phyloP scores from a whole-genome alignment of 805 yeast genomes.

The Barnettozyma populi region DNA sequence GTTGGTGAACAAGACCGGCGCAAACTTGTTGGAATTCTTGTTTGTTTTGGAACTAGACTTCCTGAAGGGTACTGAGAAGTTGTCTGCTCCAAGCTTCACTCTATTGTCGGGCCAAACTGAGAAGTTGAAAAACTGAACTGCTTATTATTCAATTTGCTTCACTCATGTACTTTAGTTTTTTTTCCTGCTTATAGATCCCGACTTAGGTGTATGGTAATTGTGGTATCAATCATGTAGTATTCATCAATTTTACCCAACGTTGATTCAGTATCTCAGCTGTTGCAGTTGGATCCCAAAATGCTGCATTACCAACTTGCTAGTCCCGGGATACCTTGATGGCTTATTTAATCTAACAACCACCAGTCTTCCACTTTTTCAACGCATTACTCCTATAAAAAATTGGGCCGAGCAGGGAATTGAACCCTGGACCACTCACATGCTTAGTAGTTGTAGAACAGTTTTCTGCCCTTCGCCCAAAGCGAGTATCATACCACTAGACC shows the following conservation, averaged over 20 bases:
- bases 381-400: too few relatives aligned
- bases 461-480: constrained; percentile 20
- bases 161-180: background rate
- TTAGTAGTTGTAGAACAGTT: constrained; percentile 6
- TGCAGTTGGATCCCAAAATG: too few relatives aligned
- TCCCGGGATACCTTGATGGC: too few relatives aligned
- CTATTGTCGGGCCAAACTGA: constrained; percentile 78
- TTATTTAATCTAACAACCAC: too few relatives aligned
- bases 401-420: constrained; percentile 15
- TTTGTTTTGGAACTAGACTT: constrained; percentile 94
- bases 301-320: too few relatives aligned
- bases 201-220: too few relatives aligned
- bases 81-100: constrained; percentile 84
- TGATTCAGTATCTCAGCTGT: too few relatives aligned
- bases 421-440: constrained; percentile 10
- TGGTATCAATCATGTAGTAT: too few relatives aligned
- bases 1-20: constrained; percentile 62
- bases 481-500: constrained; percentile 25
- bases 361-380: too few relatives aligned
- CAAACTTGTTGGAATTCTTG: constrained; percentile 69
- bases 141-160: too few relatives aligned
- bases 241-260: too few relatives aligned
- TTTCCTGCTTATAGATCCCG: too few relatives aligned
- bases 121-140: constrained; percentile 27
- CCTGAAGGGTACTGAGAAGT: constrained; percentile 86